Evolutionary conservation across 2,329 filamentous ascomycete genomes (phyloP), one percentile per base, ranked within the genome.

Genomic region (Stachybotrys elegans): DNA sequence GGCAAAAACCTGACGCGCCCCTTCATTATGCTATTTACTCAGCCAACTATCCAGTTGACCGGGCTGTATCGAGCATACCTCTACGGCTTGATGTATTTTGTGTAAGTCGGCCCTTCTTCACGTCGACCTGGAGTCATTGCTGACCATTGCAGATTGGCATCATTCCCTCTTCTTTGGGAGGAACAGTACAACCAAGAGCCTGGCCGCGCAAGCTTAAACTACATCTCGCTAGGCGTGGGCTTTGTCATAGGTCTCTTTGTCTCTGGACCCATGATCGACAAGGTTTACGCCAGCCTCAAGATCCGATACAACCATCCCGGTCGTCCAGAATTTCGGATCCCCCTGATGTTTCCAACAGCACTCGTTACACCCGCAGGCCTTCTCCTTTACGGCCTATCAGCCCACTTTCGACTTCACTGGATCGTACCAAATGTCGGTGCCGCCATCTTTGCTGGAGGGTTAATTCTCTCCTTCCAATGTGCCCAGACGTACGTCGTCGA

Each of bases 401-500:
- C 68, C 0, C 54, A 76, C 22, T 52, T 63, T 4, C 50, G 60
- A 4, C 50, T 64, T 1, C 70, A 76, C 53, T 78, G 73, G 72
- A 67, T 73, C 21, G 61, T 80, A 5, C 78, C 79, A 0, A 79
- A 83, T 46, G 67, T 83, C 27, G 81, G 79, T 2, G 75, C 76
- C 7, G 62, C 52, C 0, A 55, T 66, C 1, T 61, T 68, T 16
- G 51, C 76, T 0, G 60, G 71, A 1, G 79, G 78, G 0, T 71
- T 78, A 43, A 75, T 81, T 38, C 66, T 77, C 1, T 67, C 71
- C 0, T 84, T 81, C 48, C 76, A 78, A 57, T 75, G 76, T 20
- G 71, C 76, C 25, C 74, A 79, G 50, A 77, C 77, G 0, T 83
- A 83, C 44, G 67, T 81, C 3, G 71, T 80, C 11, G 78, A 82